Conservation (phyloP, 208 protist species). For the Porcisia deanei region DNA sequence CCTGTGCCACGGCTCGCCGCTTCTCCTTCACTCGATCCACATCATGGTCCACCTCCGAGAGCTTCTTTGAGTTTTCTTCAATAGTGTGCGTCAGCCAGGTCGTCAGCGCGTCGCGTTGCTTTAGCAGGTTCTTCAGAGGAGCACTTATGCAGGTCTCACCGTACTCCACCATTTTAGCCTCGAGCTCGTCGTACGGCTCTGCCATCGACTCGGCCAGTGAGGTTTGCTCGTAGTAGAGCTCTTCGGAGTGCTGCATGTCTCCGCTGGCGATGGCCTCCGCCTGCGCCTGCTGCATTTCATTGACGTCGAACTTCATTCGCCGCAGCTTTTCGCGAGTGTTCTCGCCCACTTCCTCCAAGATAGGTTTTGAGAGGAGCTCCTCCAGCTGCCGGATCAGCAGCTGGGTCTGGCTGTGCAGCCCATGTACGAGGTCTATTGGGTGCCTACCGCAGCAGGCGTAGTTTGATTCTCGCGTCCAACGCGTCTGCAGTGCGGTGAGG, state of each 20-base stretch:
- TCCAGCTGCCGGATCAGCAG: slow-evolving; percentile 52
- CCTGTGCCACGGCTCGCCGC: slow-evolving; percentile 28
- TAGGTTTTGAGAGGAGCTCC: slow-evolving; percentile 36
- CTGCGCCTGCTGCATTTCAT: slow-evolving; percentile 77
- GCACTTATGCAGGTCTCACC: slow-evolving; percentile 28
- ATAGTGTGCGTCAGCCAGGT: slow-evolving; percentile 15
- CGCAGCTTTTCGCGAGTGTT: slow-evolving; percentile 61
- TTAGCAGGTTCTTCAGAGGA: slow-evolving; percentile 30
- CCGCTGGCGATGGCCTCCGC: slow-evolving; percentile 73
- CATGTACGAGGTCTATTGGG: slow-evolving; percentile 18
- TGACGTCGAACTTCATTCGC: slow-evolving; percentile 71
- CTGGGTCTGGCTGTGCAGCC: slow-evolving; percentile 41
- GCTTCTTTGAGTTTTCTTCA: slow-evolving; percentile 9
- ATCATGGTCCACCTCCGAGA: slow-evolving; percentile 37
- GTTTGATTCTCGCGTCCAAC: slow-evolving; percentile 22
- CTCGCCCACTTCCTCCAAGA: slow-evolving; percentile 47
- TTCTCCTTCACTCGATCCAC: slow-evolving; percentile 37
- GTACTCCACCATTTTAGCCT: slow-evolving; percentile 47
- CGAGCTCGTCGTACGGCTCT: slow-evolving; percentile 56
- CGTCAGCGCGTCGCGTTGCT: slow-evolving; percentile 30
- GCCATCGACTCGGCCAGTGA: slow-evolving; percentile 69
- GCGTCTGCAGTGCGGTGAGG: slow-evolving; percentile 28
- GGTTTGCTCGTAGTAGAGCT: slow-evolving; percentile 79
- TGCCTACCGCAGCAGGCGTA: slow-evolving; percentile 28
- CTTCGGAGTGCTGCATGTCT: slow-evolving; percentile 81